Evolutionary conservation across 2,329 filamentous ascomycete species (phyloP), one percentile per base, ranked within the genome.

Genomic region (Ceratocystis diversiconidia): DNA sequence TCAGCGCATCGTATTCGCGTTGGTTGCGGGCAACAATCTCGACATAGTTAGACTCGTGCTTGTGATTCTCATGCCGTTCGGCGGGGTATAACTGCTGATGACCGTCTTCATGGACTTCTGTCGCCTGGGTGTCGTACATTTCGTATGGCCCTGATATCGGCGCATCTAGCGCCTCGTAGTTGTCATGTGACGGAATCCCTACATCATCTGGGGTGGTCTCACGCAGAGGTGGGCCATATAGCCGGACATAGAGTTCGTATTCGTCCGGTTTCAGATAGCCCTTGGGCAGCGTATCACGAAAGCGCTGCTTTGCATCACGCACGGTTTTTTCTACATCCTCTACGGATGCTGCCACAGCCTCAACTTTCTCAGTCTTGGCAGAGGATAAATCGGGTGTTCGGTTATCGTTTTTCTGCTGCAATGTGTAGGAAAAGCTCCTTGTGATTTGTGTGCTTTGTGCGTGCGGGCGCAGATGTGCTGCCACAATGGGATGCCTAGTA

Each of bases 211-310:
- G 79, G 6, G 72, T 74, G 1, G 83, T 86, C 63, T 82, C 79
- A 52, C 85, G 80, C 68, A 89, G 73, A 1, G 91, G 90, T 43
- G 85, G 79, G 1, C 92, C 92, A 73, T 94, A 96, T 17, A 95
- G 76, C 69, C 90, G 81, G 72, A 88, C 85, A 74, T 95, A 96
- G 0, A 95, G 76, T 61, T 77, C 78, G 71, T 87, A 85, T 73
- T 96, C 91, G 64, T 87, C 82, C 0, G 80, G 79, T 43, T 79
- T 85, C 63, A 96, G 74, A 70, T 89, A 84, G 43, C 81, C 85
- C 41, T 84, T 82, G 0, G 92, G 92, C 28, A 96, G 75, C 0
- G 81, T 85, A 71, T 94, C 86, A 68, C 90, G 87, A 73, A 90
- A 95, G 7, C 83, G 80, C 69, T 89, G 86, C 70, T 87, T 84